Conservation (phyloP, 176 grass and related monocot genomes). For the Triticum timopheevii region DNA sequence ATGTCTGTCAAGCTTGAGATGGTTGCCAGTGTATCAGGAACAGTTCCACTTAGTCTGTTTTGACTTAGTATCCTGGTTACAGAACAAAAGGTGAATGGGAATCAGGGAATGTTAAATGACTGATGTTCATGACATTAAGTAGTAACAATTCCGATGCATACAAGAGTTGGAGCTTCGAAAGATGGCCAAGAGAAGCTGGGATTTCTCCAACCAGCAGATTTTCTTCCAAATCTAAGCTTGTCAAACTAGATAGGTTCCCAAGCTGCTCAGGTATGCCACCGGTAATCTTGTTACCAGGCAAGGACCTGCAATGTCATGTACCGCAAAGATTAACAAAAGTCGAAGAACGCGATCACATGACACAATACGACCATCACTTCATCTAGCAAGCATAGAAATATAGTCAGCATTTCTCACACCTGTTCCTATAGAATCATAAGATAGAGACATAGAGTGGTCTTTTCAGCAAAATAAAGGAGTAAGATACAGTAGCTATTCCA, state of each 20-base stretch:
- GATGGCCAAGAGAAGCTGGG: conserved; percentile 77
- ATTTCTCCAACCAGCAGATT: conserved; percentile 75
- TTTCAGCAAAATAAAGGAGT: background rate
- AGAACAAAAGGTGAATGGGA: background rate
- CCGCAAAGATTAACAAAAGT: conserved; percentile 11
- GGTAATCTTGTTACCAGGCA: conserved; percentile 73
- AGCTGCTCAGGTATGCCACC: conserved; percentile 72
- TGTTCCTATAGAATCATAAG: background rate
- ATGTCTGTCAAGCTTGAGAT: conserved; percentile 79
- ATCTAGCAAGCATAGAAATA: conserved; percentile 13
- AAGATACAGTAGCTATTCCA: conserved; percentile 23
- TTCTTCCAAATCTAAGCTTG: conserved; percentile 66
- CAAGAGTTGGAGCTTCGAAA: conserved; percentile 70
- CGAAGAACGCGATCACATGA: background rate
- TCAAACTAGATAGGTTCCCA: conserved; percentile 82
- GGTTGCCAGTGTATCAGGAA: conserved; percentile 63
- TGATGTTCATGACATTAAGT: conserved; percentile 21
- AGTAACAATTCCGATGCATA: conserved; percentile 44
- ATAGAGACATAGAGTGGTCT: background rate
- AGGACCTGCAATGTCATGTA: conserved; percentile 53
- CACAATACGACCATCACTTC: conserved; percentile 7
- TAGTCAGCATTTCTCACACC: background rate
- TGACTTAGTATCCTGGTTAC: conserved; percentile 79
- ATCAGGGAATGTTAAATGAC: background rate
- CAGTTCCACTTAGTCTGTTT: conserved; percentile 74